Conservation (phyloP, 2,329 filamentous ascomycete genomes). For the Volutella citrinella region DNA sequence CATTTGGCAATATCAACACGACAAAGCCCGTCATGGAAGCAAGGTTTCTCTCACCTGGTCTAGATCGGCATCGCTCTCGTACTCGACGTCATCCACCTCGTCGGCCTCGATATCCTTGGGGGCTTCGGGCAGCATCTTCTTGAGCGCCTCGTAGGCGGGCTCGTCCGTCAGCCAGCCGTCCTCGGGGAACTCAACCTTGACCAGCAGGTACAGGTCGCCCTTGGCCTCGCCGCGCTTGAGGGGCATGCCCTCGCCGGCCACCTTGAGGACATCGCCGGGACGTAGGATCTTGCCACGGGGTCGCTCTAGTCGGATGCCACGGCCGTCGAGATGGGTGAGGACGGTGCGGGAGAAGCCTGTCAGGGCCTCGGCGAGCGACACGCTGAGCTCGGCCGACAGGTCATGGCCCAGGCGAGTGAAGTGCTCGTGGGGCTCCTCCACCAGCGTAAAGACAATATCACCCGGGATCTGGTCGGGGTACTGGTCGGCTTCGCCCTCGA, state of each 20-base stretch:
- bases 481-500: conserved; percentile 94
- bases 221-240: conserved; percentile 77
- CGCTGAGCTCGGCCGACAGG: conserved; percentile 74
- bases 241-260: conserved; percentile 92
- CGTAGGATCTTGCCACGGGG: conserved; percentile 78
- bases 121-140: conserved; percentile 71
- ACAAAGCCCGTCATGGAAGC: too few species aligned
- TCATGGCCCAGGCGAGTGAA: conserved; percentile 85
- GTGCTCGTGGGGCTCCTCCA: conserved; percentile 74
- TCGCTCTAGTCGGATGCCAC: conserved; percentile 79
- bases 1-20: conserved; percentile 7
- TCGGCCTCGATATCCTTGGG: conserved; percentile 62
- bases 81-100: conserved; percentile 82
- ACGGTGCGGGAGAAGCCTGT: conserved; percentile 89
- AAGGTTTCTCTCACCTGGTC: too few species aligned
- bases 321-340: conserved; percentile 86
- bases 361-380: conserved; percentile 81
- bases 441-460: conserved; percentile 86
- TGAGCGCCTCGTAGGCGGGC: conserved; percentile 66
- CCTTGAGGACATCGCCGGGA: conserved; percentile 81
- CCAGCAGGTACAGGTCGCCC: conserved; percentile 83
- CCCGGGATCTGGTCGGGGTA: conserved; percentile 84
- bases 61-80: conserved; percentile 77
- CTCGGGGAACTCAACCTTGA: conserved; percentile 86
- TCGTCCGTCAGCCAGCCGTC: conserved; percentile 77